These are phyloP conservation scores for Clonostachys rhizophaga DNA, from an alignment of 2,329 filamentous ascomycete species.

Conservation along the genomic window DNA sequence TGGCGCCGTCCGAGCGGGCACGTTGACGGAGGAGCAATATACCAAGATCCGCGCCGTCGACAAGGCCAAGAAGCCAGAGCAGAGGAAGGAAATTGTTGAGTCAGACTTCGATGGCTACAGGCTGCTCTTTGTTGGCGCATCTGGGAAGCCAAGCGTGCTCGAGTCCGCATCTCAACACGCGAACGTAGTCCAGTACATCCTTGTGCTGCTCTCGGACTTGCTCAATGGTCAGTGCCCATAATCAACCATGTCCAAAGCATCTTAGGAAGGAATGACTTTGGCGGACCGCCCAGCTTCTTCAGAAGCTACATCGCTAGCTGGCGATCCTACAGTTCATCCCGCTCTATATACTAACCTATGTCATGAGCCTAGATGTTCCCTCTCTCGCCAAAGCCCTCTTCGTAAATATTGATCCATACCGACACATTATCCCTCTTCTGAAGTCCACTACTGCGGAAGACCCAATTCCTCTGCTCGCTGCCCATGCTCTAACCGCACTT, in stretches of 20 bases:
- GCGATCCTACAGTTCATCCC: too few species aligned
- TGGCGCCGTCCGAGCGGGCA: constrained; percentile 87
- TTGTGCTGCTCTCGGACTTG: constrained; percentile 84
- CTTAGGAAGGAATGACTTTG: not conserved
- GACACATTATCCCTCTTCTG: constrained; percentile 79
- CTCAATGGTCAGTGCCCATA: constrained; percentile 63
- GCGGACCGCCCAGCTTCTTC: not conserved
- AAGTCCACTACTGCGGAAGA: constrained; percentile 73
- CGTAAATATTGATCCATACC: constrained; percentile 72
- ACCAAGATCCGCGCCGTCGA: constrained; percentile 96
- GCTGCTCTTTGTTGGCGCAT: constrained; percentile 71
- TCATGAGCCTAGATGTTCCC: constrained; percentile 61
- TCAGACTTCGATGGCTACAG: constrained; percentile 76
- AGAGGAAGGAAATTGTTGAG: constrained; percentile 79
- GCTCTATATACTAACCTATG: too few species aligned
- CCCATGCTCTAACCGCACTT: constrained; percentile 78
- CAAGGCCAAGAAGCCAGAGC: constrained; percentile 83
- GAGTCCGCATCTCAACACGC: constrained; percentile 80
- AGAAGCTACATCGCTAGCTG: too few species aligned
- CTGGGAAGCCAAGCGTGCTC: constrained; percentile 67
- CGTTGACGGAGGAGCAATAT: constrained; percentile 89
- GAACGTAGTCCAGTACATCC: constrained; percentile 91
- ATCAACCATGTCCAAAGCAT: not conserved
- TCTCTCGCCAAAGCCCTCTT: constrained; percentile 72
- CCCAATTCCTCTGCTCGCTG: constrained; percentile 83